Percentiles rank a stretch among this genome's conserved stretches.
Conservation (phyloP, 2,329 filamentous ascomycete genomes). For the Grosmannia serpens region DNA sequence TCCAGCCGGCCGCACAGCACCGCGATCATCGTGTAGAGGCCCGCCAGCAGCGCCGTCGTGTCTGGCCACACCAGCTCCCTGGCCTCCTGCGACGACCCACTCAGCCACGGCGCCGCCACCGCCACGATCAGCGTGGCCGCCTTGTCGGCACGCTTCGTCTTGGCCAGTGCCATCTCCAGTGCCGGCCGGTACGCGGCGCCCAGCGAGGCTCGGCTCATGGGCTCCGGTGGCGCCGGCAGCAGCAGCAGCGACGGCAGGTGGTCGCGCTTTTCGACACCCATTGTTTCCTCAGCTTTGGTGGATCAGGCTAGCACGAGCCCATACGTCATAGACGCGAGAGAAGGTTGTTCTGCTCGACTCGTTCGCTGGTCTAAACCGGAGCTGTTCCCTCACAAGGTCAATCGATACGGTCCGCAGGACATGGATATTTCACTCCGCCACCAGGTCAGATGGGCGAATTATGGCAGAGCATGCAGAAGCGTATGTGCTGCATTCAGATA, state of each 20-base stretch:
- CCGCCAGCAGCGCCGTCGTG: conserved; percentile 64
- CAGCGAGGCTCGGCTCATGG: conserved; percentile 38
- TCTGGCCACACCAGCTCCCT: conserved; percentile 50
- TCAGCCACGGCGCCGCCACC: conserved; percentile 50
- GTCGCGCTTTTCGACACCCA: background rate
- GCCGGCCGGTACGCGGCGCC: conserved; percentile 49
- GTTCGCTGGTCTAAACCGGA: background rate
- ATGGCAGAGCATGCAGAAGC: no score
- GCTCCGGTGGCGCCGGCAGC: conserved; percentile 50
- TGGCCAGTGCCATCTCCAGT: conserved; percentile 40
- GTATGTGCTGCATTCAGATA: no score
- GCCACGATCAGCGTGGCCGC: conserved; percentile 38
- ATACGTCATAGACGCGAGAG: background rate
- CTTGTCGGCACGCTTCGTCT: conserved; percentile 28
- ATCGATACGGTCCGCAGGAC: no score
- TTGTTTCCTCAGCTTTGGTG: background rate
- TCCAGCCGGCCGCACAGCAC: conserved; percentile 54
- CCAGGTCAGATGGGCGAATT: no score
- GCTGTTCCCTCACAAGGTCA: no score
- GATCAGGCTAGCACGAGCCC: background rate
- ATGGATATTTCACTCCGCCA: no score
- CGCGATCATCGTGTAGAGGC: conserved; percentile 67
- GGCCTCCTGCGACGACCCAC: conserved; percentile 40
- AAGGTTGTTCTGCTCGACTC: background rate
- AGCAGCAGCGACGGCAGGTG: conserved; percentile 44